Evolutionary conservation across 805 yeast species (phyloP).

Genomic region (Zygosaccharomyces pseudorouxii): DNA sequence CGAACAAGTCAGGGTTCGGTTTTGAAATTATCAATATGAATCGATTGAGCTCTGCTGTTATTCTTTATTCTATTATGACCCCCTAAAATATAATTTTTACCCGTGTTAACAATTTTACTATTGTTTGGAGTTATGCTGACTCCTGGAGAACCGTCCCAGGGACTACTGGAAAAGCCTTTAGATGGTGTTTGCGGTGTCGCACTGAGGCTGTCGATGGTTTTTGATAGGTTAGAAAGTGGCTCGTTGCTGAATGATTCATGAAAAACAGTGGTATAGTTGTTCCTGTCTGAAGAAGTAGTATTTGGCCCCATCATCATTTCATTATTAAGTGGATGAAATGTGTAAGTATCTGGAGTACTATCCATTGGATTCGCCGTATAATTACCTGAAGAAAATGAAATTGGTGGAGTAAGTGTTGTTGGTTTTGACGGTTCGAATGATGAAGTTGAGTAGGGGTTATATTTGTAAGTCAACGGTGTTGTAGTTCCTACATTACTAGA

Average conservation of each 20-base stretch:
- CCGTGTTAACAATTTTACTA: constrained; percentile 29
- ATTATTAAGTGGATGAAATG: neutral
- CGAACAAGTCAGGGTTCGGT: neutral
- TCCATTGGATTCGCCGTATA: neutral
- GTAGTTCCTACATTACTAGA: constrained; percentile 2
- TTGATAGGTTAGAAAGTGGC: constrained; percentile 2
- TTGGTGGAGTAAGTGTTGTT: neutral
- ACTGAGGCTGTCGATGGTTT: constrained; percentile 1
- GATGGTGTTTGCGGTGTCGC: constrained; percentile 21
- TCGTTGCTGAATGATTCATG: neutral
- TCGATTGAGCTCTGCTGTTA: constrained; percentile 34
- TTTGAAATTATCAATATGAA: constrained; percentile 34
- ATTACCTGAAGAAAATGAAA: neutral
- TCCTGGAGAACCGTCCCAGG: constrained; percentile 22
- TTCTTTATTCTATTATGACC: constrained; percentile 31
- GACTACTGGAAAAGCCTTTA: constrained; percentile 10
- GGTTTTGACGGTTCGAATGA: constrained; percentile 21
- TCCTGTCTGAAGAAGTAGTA: neutral
- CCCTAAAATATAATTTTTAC: constrained; percentile 34
- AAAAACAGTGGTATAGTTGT: neutral
- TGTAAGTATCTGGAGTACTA: constrained; percentile 2
- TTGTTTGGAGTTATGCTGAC: constrained; percentile 10
- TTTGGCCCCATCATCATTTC: neutral
- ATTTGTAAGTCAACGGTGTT: constrained; percentile 13
- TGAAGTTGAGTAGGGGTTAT: constrained; percentile 24